Evolutionary conservation across 805 yeast species (phyloP).

Genomic region (Lipomyces japonicus): DNA sequence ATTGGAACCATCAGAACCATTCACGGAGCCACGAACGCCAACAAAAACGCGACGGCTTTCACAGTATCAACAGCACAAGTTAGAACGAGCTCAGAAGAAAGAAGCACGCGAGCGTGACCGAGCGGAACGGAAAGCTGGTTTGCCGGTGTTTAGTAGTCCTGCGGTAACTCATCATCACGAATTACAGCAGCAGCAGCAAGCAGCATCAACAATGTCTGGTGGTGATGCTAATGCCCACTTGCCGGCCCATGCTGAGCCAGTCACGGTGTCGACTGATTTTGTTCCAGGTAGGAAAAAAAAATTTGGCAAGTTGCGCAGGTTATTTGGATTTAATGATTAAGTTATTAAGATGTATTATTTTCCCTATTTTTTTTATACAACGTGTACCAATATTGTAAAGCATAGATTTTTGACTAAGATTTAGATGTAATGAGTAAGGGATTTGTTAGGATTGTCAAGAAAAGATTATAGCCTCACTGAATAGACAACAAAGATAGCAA

Average conservation of each 20-base stretch:
- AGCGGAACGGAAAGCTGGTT: no score
- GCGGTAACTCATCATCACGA: no score
- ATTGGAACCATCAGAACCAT: not conserved
- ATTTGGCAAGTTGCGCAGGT: constrained; percentile 15
- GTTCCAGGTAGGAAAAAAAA: constrained; percentile 16
- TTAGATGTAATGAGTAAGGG: no score
- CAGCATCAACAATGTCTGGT: not conserved
- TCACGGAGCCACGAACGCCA: constrained; percentile 4
- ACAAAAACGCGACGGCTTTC: constrained; percentile 10
- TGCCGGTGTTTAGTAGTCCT: no score
- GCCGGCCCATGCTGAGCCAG: not conserved
- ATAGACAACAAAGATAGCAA: no score
- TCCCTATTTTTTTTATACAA: no score
- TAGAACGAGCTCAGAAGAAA: constrained; percentile 13
- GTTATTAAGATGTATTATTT: no score
- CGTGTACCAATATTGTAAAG: no score
- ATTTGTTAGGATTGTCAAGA: no score
- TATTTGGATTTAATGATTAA: constrained; percentile 12
- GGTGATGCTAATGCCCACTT: not conserved
- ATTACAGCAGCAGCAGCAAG: constrained; percentile 1
- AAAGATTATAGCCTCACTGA: no score
- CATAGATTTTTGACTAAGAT: no score
- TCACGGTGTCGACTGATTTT: not conserved
- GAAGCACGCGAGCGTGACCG: no score
- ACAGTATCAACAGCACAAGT: constrained; percentile 18